Conservation (phyloP, 306 rosid species). For the Dalbergia cultrata region DNA sequence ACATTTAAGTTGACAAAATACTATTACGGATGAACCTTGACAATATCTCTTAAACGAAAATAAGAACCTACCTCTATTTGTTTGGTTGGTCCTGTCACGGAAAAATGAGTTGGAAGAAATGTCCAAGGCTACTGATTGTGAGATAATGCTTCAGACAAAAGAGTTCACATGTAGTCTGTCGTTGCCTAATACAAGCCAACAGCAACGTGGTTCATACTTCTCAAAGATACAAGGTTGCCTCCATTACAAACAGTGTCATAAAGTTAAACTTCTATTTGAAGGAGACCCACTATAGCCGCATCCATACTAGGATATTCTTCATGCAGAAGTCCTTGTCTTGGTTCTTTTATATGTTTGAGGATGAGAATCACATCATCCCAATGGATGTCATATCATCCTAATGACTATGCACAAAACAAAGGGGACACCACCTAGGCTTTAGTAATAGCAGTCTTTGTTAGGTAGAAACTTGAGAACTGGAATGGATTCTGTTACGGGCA, state of each 20-base stretch:
- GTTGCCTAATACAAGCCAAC: slow-evolving; percentile 1
- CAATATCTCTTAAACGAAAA: too few relatives aligned
- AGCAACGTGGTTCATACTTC: not conserved
- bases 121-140: too few relatives aligned
- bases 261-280: not conserved
- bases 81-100: too few relatives aligned
- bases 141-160: too few relatives aligned
- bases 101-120: too few relatives aligned
- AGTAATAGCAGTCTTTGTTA: not conserved
- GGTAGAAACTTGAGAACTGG: not conserved
- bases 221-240: not conserved
- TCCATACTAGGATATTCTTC: not conserved
- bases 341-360: not conserved
- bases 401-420: not conserved
- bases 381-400: not conserved
- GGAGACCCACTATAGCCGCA: not conserved
- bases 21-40: too few relatives aligned
- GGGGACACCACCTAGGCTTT: not conserved
- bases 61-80: too few relatives aligned
- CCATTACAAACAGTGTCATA: not conserved
- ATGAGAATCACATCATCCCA: slow-evolving; percentile 7
- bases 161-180: too few relatives aligned
- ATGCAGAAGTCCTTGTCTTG: not conserved
- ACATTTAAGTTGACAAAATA: too few relatives aligned
- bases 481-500: too few relatives aligned